Evolutionary conservation across 371 early-diverging fungal genomes (phyloP).

Genomic region (Massospora cicadina): DNA sequence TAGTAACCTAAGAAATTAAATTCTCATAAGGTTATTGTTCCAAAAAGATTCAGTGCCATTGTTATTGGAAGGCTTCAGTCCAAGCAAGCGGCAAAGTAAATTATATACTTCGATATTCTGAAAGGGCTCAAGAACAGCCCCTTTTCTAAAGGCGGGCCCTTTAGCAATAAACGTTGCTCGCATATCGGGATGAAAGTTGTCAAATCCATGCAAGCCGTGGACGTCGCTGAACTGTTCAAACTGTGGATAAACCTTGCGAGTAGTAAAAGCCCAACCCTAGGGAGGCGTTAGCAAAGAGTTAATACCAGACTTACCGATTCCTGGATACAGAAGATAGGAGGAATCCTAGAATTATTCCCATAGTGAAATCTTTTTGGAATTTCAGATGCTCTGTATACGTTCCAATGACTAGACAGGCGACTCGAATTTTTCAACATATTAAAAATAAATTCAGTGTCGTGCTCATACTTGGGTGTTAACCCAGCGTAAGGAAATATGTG

Average conservation of each 20-base stretch:
- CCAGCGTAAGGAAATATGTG: slow-evolving; percentile 28
- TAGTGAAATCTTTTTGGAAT: slow-evolving; percentile 48
- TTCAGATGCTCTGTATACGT: slow-evolving; percentile 40
- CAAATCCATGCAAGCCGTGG: slow-evolving; percentile 74
- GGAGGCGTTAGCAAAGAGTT: background rate
- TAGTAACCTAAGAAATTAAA: background rate
- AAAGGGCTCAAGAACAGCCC: slow-evolving; percentile 6
- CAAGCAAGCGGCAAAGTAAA: background rate
- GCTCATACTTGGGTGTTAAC: slow-evolving; percentile 23
- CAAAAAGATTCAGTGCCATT: background rate
- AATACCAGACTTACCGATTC: slow-evolving; percentile 30
- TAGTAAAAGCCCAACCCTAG: slow-evolving; percentile 22
- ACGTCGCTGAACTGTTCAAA: slow-evolving; percentile 16
- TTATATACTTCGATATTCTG: slow-evolving; percentile 11
- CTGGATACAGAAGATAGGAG: slow-evolving; percentile 54
- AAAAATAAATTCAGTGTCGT: slow-evolving; percentile 16
- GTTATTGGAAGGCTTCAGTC: background rate
- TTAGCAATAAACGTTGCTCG: slow-evolving; percentile 68
- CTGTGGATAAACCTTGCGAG: slow-evolving; percentile 20
- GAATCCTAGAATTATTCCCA: slow-evolving; percentile 34
- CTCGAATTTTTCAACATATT: slow-evolving; percentile 18
- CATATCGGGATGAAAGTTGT: slow-evolving; percentile 59
- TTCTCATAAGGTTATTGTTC: background rate
- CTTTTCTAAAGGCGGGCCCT: slow-evolving; percentile 31
- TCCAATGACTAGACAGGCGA: slow-evolving; percentile 20